These are phyloP conservation scores for Apiotrichum domesticum DNA, from an alignment of 1,284 basidiomycete genomes.

Conservation along the genomic window DNA sequence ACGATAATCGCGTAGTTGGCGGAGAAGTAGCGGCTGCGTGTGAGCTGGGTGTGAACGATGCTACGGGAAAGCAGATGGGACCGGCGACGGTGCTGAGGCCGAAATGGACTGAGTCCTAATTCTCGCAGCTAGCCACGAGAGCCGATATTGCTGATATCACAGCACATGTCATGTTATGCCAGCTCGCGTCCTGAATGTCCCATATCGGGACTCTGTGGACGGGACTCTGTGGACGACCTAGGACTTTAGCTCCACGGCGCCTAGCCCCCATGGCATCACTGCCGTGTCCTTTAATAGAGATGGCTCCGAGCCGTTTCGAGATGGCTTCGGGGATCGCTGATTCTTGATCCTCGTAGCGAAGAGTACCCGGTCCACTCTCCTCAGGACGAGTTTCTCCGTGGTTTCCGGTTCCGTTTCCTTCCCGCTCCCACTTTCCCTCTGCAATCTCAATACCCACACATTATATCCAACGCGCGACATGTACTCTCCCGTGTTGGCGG, in stretches of 20 bases:
- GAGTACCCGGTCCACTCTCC: neutral
- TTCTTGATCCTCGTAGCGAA: too few relatives aligned
- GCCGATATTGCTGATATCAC: too few relatives aligned
- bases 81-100: too few relatives aligned
- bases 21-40: slow-evolving; percentile 89
- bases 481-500: slow-evolving; percentile 57
- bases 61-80: too few relatives aligned
- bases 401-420: slow-evolving; percentile 50
- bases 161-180: too few relatives aligned
- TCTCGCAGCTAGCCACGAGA: too few relatives aligned
- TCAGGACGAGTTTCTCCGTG: neutral
- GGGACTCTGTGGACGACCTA: neutral
- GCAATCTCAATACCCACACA: slow-evolving; percentile 22
- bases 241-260: too few relatives aligned
- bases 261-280: too few relatives aligned
- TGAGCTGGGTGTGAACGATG: slow-evolving; percentile 27
- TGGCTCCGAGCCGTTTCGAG: too few relatives aligned
- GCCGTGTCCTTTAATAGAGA: too few relatives aligned
- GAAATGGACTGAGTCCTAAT: too few relatives aligned
- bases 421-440: neutral
- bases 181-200: too few relatives aligned
- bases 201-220: neutral
- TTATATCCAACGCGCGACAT: slow-evolving; percentile 41
- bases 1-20: slow-evolving; percentile 87
- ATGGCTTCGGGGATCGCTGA: neutral